Evolutionary conservation across 2,329 filamentous ascomycete species (phyloP).

Genomic region (Aureobasidium namibiae): DNA sequence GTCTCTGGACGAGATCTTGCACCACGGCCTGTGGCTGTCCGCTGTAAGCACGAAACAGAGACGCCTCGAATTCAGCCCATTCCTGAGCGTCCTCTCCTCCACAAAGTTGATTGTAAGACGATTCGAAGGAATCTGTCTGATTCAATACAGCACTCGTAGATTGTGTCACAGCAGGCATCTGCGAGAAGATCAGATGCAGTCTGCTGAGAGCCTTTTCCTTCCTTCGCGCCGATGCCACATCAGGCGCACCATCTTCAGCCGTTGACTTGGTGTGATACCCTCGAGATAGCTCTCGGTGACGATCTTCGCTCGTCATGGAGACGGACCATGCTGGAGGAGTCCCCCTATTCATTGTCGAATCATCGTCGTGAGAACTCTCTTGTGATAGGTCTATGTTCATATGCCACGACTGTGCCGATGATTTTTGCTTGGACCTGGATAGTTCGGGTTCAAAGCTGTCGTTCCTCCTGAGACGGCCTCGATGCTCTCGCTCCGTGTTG

Average conservation of each 20-base stretch:
- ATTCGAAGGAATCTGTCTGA: not conserved
- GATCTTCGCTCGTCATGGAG: not conserved
- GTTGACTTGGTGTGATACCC: not conserved
- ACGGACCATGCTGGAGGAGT: not conserved
- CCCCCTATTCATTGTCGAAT: not conserved
- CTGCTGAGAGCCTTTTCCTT: not conserved
- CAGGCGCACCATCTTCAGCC: too few relatives aligned
- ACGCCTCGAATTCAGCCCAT: conserved; percentile 4
- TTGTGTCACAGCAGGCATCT: not conserved
- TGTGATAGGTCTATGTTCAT: not conserved
- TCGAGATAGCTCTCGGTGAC: not conserved
- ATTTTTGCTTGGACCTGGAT: not conserved
- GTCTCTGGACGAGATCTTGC: not conserved
- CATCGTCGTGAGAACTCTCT: not conserved
- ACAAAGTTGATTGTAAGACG: conserved; percentile 7
- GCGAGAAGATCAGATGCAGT: not conserved
- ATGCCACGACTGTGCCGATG: not conserved
- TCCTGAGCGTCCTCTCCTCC: not conserved
- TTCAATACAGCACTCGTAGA: not conserved
- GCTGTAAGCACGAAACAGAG: not conserved
- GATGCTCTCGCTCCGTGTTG: not conserved
- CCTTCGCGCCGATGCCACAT: not conserved
- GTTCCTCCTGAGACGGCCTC: not conserved
- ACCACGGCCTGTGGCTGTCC: not conserved
- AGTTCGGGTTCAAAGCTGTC: conserved; percentile 5